Conservation (phyloP, 2,329 filamentous ascomycete genomes). For the Ceratocystis ficicola region DNA sequence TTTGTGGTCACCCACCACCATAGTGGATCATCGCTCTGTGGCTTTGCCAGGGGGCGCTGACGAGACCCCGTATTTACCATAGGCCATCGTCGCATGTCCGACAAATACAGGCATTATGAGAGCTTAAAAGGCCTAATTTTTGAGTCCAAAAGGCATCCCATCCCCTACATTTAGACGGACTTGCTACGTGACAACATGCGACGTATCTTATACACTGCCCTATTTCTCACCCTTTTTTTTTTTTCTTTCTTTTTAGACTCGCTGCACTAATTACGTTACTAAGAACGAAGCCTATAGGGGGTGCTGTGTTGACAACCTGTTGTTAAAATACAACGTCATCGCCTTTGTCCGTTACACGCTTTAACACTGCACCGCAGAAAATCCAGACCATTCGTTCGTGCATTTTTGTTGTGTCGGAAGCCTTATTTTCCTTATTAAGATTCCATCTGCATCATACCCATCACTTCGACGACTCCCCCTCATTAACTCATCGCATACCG, state of each 20-base stretch:
- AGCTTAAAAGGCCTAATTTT: no score
- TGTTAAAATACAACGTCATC: constrained; percentile 8
- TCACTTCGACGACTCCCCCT: not conserved
- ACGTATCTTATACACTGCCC: no score
- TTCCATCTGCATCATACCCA: not conserved
- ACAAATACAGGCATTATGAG: no score
- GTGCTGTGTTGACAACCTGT: not conserved
- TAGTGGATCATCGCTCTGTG: not conserved
- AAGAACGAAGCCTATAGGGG: not conserved
- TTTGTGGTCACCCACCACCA: not conserved
- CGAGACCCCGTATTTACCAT: not conserved
- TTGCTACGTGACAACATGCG: no score
- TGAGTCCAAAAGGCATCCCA: no score
- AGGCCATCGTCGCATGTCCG: not conserved
- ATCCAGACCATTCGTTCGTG: not conserved
- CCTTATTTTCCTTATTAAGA: not conserved
- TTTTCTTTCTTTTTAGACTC: constrained; percentile 24
- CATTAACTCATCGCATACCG: not conserved
- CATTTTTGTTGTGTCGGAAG: not conserved
- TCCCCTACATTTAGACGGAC: no score
- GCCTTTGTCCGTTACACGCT: not conserved
- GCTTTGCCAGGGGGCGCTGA: not conserved
- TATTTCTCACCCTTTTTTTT: not conserved
- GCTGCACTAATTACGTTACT: constrained; percentile 11
- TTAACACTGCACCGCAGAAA: not conserved